Evolutionary conservation across 257 asterid genomes (phyloP), one percentile per base, ranked within the genome.

Genomic region (Avicennia marina): DNA sequence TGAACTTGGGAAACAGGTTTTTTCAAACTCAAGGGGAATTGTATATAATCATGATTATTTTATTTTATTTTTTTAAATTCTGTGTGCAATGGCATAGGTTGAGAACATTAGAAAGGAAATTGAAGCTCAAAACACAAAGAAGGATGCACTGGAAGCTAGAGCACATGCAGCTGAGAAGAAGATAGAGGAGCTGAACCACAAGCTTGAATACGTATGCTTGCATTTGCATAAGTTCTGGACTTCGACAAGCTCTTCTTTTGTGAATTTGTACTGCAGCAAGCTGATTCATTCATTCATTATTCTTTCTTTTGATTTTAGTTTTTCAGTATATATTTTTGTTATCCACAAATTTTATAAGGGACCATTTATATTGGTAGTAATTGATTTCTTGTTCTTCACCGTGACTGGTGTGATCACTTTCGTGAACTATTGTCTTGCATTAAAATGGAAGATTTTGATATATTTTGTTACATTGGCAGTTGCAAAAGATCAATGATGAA

Each of bases 1-100:
- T 59, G 72, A 77, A 52, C 70, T 74, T 32, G 49, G 65, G 64
- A 75, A 59, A 33, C 84, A 73, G 77, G 87, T 80, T 60, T 33
- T 59, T 42, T 36, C 26, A 47, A 39, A 33, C 16, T 50, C 51
- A 33, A 11, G 41, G 12, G 21, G 16, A 29, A 25, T 15, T 19
- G 15, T 6, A 43, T 57, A 19, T 13, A 11, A 13, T 58, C 40
- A 53, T 11, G 4, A 18, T 50, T 26, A 3, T 16, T 4, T 21
- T 22, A 5, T 36, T 4, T 2, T 21, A 16, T 59, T 36, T 22
- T 18, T 34, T 12, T 26, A n/a, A 8, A 15, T 2, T 32, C 20
- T 42, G 40, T 56, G 22, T 66, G 18, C 26, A 42, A 26, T 54
- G 29, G 15, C 45, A 53, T 64, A 80, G 87, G 63, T 73, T 43